These are phyloP conservation scores for Hypoxylon sp. DNA, from an alignment of 2,329 filamentous ascomycete species.

Conservation along the genomic window DNA sequence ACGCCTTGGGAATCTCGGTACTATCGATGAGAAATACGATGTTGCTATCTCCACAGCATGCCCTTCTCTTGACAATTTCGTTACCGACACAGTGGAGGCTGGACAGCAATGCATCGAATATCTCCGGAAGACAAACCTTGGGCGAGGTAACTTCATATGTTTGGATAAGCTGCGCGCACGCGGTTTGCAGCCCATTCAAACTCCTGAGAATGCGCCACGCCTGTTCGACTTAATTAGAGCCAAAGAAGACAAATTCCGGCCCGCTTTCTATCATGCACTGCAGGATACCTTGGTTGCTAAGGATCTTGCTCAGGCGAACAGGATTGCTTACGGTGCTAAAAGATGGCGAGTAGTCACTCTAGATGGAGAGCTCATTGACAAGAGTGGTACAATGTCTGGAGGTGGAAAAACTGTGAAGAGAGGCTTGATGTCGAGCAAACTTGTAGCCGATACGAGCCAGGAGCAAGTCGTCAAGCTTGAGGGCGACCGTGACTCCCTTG, in stretches of 20 bases:
- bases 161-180: constrained; percentile 87
- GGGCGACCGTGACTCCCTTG: constrained; percentile 85
- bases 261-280: constrained; percentile 95
- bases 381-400: constrained; percentile 98
- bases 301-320: constrained; percentile 94
- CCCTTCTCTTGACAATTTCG: constrained; percentile 91
- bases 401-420: constrained; percentile 92
- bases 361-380: constrained; percentile 95
- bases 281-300: constrained; percentile 95
- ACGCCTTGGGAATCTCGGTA: constrained; percentile 91
- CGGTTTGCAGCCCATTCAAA: constrained; percentile 84
- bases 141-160: constrained; percentile 96
- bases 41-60: constrained; percentile 99
- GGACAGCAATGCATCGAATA: constrained; percentile 99
- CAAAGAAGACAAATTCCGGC: constrained; percentile 87
- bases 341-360: constrained; percentile 97
- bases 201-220: constrained; percentile 91
- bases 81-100: constrained; percentile 95
- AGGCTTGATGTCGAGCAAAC: constrained; percentile 96
- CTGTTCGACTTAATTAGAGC: constrained; percentile 93
- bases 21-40: constrained; percentile 94
- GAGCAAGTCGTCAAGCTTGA: constrained; percentile 93
- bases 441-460: constrained; percentile 86
- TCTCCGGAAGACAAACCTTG: constrained; percentile 95
- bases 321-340: constrained; percentile 94